Evolutionary conservation across 1,284 basidiomycete genomes (phyloP), one percentile per base, ranked within the genome.

Genomic region (Tranzscheliella williamsii): DNA sequence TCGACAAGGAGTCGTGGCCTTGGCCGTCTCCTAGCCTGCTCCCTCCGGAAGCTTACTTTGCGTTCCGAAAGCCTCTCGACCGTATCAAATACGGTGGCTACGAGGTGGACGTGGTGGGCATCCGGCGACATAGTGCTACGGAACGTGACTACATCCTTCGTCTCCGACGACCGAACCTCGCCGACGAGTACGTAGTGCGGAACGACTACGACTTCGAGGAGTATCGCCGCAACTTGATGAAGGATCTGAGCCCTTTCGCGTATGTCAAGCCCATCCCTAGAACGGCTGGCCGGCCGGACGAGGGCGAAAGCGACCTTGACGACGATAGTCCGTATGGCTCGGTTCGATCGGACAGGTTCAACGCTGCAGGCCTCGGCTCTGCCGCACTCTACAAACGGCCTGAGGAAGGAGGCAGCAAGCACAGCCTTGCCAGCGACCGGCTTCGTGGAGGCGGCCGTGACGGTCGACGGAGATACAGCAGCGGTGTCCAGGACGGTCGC

Each of bases 151-250:
- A 70, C 43, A 49, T 75, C 35, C 50, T 73, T 17, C 54, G 67
- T 15, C 65, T 75, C 23, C 66, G 66, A 20, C 60, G 70, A n/a
- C 72, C 66, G 31, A 69, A 72, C 34, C 64, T 62, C 4, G 46
- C 61, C 15, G 62, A 68, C 29, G 50, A 62, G 47, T 72, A 58
- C 35, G 72, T 75, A 2, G 65, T 75, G 30, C 64, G 73, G 27
- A 72, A 66, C 56, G 73, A 75, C 45, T 45, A 49, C 33, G 73
- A 75, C 55, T 75, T 70, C 26, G 61, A 67, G 23, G 64, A 73
- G 42, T 73, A 60, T 57, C 57, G 49, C 7, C 49, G 44, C 32
- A 67, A 67, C 38, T 64, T 75, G 12, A 31, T 61, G 20, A 47
- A 63, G 27, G 72, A 75, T 30, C 60, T 75, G 7, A 69, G 49